Percentiles rank a stretch among this genome's conserved stretches.
phyloP scores from a whole-genome alignment of 768 basidiomycete species.

The Thelephora ganbajun region DNA sequence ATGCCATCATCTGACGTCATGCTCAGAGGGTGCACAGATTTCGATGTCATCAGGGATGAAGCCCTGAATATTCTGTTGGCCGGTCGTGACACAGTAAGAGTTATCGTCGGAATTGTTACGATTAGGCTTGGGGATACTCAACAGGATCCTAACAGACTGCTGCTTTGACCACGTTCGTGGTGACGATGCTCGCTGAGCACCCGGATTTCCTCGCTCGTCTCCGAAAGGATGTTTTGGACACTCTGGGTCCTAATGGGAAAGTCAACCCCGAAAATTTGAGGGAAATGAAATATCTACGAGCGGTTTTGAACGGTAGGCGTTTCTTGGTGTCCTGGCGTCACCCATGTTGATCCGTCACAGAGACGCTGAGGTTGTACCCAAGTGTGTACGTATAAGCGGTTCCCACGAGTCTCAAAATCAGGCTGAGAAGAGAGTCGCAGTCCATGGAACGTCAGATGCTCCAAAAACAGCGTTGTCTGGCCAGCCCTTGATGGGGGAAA shows the following conservation, averaged over 20 bases:
- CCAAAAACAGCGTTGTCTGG: slow-evolving; percentile 5
- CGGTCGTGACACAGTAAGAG: slow-evolving; percentile 13
- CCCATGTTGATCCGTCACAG: slow-evolving; percentile 7
- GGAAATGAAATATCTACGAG: no score
- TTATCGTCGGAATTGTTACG: slow-evolving; percentile 3
- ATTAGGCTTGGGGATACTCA: slow-evolving; percentile 8
- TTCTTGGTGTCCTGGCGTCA: not conserved
- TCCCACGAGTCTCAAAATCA: slow-evolving; percentile 6
- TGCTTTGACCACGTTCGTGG: slow-evolving; percentile 12
- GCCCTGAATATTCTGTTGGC: slow-evolving; percentile 16
- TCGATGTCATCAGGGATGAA: no score
- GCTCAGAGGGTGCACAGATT: slow-evolving; percentile 1
- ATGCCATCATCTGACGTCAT: not conserved
- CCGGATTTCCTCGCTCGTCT: slow-evolving; percentile 15
- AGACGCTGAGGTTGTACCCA: slow-evolving; percentile 21
- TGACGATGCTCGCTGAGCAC: slow-evolving; percentile 18
- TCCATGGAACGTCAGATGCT: slow-evolving; percentile 18
- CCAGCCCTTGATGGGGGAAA: slow-evolving; percentile 13
- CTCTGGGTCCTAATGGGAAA: slow-evolving; percentile 11
- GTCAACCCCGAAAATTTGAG: slow-evolving; percentile 21
- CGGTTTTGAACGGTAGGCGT: slow-evolving; percentile 13
- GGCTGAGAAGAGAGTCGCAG: slow-evolving; percentile 8
- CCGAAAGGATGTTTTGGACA: slow-evolving; percentile 16
- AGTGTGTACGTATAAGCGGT: slow-evolving; percentile 20
- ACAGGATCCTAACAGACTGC: slow-evolving; percentile 13